Evolutionary conservation across 768 basidiomycete genomes (phyloP).

Genomic region (Leccinellum luteum): DNA sequence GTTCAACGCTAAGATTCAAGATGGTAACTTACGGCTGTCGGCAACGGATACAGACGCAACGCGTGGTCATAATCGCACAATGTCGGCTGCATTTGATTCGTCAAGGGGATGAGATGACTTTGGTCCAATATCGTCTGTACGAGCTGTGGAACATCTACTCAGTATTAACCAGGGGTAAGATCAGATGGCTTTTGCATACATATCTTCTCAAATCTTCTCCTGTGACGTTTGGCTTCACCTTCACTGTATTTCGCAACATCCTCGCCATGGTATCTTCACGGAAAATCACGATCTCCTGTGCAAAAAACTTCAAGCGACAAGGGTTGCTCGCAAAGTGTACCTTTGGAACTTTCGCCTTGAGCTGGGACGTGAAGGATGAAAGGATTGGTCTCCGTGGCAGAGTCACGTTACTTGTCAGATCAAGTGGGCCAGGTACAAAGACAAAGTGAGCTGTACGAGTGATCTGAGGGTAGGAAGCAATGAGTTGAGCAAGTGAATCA

Average conservation of each 20-base stretch:
- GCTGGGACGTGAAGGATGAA: constrained; percentile 64
- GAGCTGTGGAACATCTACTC: constrained; percentile 48
- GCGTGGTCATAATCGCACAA: constrained; percentile 90
- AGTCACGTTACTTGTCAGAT: constrained; percentile 77
- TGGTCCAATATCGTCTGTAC: constrained; percentile 98
- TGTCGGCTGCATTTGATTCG: constrained; percentile 80
- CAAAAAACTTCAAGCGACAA: constrained; percentile 91
- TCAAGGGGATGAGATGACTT: constrained; percentile 87
- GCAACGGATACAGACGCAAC: constrained; percentile 89
- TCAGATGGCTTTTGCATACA: constrained; percentile 46
- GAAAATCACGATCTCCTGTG: constrained; percentile 93
- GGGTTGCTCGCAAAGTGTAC: constrained; percentile 87
- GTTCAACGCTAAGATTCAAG: constrained; percentile 6
- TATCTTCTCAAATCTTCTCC: constrained; percentile 86
- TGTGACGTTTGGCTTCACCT: constrained; percentile 76
- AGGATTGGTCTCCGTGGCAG: constrained; percentile 83
- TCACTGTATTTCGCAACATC: constrained; percentile 90
- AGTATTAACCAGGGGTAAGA: background rate
- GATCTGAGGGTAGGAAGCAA: constrained; percentile 76
- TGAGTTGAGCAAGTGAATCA: constrained; percentile 80
- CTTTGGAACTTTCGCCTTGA: constrained; percentile 74
- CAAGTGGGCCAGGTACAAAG: constrained; percentile 91
- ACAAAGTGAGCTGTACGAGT: constrained; percentile 83
- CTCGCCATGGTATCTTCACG: constrained; percentile 91
- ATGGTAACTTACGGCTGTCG: constrained; percentile 63